These are phyloP conservation scores for Zoysia japonica DNA, from an alignment of 176 grass and related monocot species.

Conservation along the genomic window DNA sequence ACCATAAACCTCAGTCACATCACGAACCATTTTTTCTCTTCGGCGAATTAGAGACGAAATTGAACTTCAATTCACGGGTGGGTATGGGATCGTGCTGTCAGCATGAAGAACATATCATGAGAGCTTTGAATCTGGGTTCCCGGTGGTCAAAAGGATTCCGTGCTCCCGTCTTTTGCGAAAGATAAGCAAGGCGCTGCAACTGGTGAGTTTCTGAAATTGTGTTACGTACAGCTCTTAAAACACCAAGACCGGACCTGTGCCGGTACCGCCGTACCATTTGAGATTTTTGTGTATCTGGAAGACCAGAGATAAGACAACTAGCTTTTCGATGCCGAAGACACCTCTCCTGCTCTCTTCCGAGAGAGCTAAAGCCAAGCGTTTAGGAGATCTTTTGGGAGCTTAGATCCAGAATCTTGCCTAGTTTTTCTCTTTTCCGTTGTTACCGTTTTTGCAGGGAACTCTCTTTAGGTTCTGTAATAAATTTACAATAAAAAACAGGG, in stretches of 20 bases:
- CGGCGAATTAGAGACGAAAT: background rate
- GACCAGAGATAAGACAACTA: too few species aligned
- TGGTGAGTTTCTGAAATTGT: background rate
- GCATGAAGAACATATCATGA: background rate
- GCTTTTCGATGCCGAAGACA: too few species aligned
- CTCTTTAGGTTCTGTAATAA: too few species aligned
- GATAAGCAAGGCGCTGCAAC: background rate
- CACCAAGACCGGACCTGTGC: conserved; percentile 15
- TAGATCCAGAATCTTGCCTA: too few species aligned
- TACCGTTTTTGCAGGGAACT: too few species aligned
- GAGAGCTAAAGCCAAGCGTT: too few species aligned
- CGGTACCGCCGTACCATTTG: background rate
- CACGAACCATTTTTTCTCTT: background rate
- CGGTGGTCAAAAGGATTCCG: too few species aligned
- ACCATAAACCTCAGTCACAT: conserved; percentile 13
- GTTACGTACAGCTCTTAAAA: background rate
- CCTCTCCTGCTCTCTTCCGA: too few species aligned
- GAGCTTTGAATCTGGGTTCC: background rate
- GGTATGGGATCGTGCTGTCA: background rate
- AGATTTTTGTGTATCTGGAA: background rate
- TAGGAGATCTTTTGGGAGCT: too few species aligned
- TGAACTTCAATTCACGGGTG: background rate
- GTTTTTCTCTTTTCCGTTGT: too few species aligned
- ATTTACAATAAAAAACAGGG: background rate
- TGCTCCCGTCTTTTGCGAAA: background rate